Evolutionary conservation across 495 filamentous ascomycete genomes (phyloP), one percentile per base, ranked within the genome.

Genomic region (Aspergillus sclerotioniger): DNA sequence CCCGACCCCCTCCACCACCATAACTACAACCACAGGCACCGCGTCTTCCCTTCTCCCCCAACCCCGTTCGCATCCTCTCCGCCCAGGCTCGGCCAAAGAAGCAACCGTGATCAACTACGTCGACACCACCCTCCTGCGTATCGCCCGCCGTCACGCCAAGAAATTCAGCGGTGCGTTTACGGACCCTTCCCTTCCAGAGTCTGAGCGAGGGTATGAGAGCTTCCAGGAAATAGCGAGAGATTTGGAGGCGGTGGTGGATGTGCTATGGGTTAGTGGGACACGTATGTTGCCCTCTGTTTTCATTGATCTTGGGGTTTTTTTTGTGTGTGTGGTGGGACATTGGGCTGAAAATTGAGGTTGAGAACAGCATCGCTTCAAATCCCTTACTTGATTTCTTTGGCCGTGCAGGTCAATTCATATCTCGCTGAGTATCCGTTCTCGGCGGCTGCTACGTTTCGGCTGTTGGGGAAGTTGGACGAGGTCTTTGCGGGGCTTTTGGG

Each of bases 241-340:
- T 66, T 68, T 96, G 0, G 87, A 91, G 41, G 74, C 71, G 7
- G 58, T 93, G 15, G 73, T 93, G 15, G 87, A 93, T 72, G 82
- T 92, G 10, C 70, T 96, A 8, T 96, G 92, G 92, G 76, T 87
- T 21, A 88, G 83, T 43, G 89, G 89, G 3, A 94, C 90, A 9
- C 90, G 90, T 94, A 78, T 59, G 90, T 65, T 35, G 54, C 45
- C 25, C 25, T 31, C 20, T 51, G 53, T 47, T 31, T 41, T 20
- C 33, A 19, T 35, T 53, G 25, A 39, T 15, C 15, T 56, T n/a
- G n/a, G n/a, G 49, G 1, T 31, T 53, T 31, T 33, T 50, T 15
- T 46, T 43, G 28, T 56, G 9, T 44, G 15, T 17, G 44, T 21
- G 39, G 19, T 13, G 10, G 12, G 19, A 13, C 17, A 49, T 6